Evolutionary conservation across 108 stramenopile genomes (phyloP), one percentile per base, ranked within the genome.

Genomic region (Skeletonema grethae): DNA sequence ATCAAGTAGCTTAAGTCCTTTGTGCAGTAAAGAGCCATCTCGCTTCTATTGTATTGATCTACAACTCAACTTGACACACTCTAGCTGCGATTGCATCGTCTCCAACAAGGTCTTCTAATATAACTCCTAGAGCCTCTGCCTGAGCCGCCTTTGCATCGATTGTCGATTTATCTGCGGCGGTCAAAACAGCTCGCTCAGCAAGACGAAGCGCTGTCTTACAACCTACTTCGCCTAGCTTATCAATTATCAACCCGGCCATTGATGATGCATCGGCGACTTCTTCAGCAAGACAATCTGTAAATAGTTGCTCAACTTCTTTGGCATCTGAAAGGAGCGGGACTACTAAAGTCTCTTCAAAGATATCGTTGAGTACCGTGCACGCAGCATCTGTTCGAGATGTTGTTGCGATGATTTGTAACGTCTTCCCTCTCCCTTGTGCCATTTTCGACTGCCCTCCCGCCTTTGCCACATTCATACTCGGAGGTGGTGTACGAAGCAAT

Each of bases 311-410:
- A 18, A 92, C 73, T 13, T 79, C 80, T 36, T 68, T 68, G 2
- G 55, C 58, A 46, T 87, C 83, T 24, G 86, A 70, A 18, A 90
- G 38, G 24, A 61, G 76, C 0, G 50, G 50, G 22, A 53, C 56
- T 74, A 81, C 85, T 12, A 92, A 67, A 2, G 85, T 82, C 69
- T 92, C 88, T 60, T 92, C 88, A 63, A 92, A 92, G 7, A 92
- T 50, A 50, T 88, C 87, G 67, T 90, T 73, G 11, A 92, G 61
- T 15, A 80, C 60, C 9, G 45, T 9, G 64, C 91, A 92, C 2
- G 87, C 86, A 18, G 87, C 91, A 79, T 90, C 88, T 0, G 82
- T 70, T 67, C 87, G 58, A 9, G 87, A 87, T 11, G 88, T 90
- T 18, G 87, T 67, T 7, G 87, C 91, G 15, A 90, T 74, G 34